Evolutionary conservation across 169 alveolate species (phyloP), one percentile per base, ranked within the genome.

Genomic region (Eimeria mitis): DNA sequence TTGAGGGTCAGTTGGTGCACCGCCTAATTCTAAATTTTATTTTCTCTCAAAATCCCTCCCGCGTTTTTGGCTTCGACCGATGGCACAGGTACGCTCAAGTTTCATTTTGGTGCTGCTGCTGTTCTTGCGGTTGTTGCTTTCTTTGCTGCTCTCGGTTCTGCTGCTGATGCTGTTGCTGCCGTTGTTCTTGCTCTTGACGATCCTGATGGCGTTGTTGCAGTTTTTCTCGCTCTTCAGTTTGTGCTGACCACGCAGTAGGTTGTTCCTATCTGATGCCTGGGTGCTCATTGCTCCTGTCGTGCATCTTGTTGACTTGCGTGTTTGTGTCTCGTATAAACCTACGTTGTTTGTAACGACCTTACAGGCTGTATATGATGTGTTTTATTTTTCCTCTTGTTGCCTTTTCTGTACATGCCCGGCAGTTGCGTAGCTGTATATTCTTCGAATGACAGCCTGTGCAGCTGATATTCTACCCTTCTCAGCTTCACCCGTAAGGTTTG

Each of bases 31-130:
- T 89, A n/a, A 65, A 54, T 75, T 89, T 89, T 65, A 21, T 89
- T 37, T 71, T 89, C 81, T 40, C 92, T 34, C 79, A 37, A 56
- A 42, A 63, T 56, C 79, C 81, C 78, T 49, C 92, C 56, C 92
- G 92, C 76, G 92, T 61, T 44, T 85, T 85, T 61, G 92, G 75
- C 76, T 85, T 85, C 61, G 92, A 85, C 63, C 61, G 92, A 85
- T 85, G 92, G 92, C 92, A 85, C 92, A 85, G 92, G 92, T 61
- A 63, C 47, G 23, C n/a, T n/a, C n/a, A n/a, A n/a, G n/a, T n/a
- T n/a, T n/a, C n/a, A n/a, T n/a, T n/a, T n/a, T n/a, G n/a, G n/a
- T n/a, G n/a, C n/a, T n/a, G n/a, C n/a, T n/a, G n/a, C n/a, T n/a
- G n/a, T n/a, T n/a, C n/a, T n/a, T 84, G 47, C 28, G n/a, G 76